phyloP scores from a whole-genome alignment of 2,329 filamentous ascomycete species.

The Neofusicoccum ribis region DNA sequence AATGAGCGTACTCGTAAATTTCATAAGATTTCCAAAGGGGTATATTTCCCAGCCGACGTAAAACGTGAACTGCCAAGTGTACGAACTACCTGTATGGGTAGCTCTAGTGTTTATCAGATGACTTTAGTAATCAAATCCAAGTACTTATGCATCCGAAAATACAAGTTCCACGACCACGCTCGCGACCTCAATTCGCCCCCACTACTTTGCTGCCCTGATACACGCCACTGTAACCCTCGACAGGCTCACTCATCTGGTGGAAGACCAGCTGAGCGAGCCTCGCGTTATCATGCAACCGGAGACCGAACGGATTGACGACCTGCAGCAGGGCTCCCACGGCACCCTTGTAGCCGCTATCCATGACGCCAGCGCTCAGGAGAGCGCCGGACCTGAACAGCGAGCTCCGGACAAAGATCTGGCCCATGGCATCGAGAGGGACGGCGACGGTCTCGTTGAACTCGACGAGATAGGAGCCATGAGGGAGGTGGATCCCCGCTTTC shows the following conservation, averaged over 20 bases:
- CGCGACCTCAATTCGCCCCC: not conserved
- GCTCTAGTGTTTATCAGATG: too few species aligned
- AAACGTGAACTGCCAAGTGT: too few species aligned
- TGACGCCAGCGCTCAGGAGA: constrained; percentile 39
- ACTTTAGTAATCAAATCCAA: too few species aligned
- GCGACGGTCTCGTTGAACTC: constrained; percentile 45
- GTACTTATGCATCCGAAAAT: too few species aligned
- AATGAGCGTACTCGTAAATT: too few species aligned
- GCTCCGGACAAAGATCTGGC: constrained; percentile 38
- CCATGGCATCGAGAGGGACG: constrained; percentile 44
- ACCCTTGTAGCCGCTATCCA: constrained; percentile 47
- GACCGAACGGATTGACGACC: constrained; percentile 37
- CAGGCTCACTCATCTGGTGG: constrained; percentile 37
- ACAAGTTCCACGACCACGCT: too few species aligned
- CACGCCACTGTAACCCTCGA: constrained; percentile 41
- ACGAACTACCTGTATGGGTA: too few species aligned
- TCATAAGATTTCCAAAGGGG: too few species aligned
- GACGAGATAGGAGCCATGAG: constrained; percentile 38
- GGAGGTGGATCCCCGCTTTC: not conserved
- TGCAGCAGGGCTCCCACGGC: constrained; percentile 42
- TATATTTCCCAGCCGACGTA: too few species aligned
- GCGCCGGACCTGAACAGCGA: constrained; percentile 46
- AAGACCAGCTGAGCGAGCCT: constrained; percentile 46
- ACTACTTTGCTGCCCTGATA: constrained; percentile 32
- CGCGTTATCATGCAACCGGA: constrained; percentile 36